Evolutionary conservation across 2,329 filamentous ascomycete genomes (phyloP).

Genomic region (Rutstroemia sp.): DNA sequence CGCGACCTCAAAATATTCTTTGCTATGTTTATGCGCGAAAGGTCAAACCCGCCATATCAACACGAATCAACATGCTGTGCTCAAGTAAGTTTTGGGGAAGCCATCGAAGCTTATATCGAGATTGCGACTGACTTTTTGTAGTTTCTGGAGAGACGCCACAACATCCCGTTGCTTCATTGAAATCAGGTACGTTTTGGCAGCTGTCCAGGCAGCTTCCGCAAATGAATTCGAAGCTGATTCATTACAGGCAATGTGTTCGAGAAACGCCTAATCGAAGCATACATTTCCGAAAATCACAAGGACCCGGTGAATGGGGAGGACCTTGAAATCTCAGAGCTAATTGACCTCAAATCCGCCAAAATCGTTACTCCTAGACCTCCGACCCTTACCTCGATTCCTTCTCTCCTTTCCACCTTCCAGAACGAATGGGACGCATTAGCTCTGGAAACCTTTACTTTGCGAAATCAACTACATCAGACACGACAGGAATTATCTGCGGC

Average conservation of each 20-base stretch:
- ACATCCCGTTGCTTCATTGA: slow-evolving; percentile 88
- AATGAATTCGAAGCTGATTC: slow-evolving; percentile 15
- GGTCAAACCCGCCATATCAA: slow-evolving; percentile 14
- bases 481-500: slow-evolving; percentile 90
- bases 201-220: slow-evolving; percentile 8
- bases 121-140: slow-evolving; percentile 33
- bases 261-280: slow-evolving; percentile 89
- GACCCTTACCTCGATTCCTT: slow-evolving; percentile 91
- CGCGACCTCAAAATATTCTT: slow-evolving; percentile 12
- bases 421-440: slow-evolving; percentile 97
- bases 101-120: background rate
- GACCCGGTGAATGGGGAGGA: slow-evolving; percentile 88
- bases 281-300: slow-evolving; percentile 86
- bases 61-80: slow-evolving; percentile 47
- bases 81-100: slow-evolving; percentile 47
- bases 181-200: slow-evolving; percentile 61
- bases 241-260: slow-evolving; percentile 77
- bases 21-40: slow-evolving; percentile 19
- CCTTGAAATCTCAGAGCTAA: slow-evolving; percentile 73
- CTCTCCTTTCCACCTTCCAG: slow-evolving; percentile 88
- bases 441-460: slow-evolving; percentile 83
- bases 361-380: slow-evolving; percentile 85
- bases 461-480: slow-evolving; percentile 82
- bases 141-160: slow-evolving; percentile 96
- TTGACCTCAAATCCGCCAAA: slow-evolving; percentile 77